Conservation (phyloP, 768 basidiomycete genomes). For the Obba rivulosa region DNA sequence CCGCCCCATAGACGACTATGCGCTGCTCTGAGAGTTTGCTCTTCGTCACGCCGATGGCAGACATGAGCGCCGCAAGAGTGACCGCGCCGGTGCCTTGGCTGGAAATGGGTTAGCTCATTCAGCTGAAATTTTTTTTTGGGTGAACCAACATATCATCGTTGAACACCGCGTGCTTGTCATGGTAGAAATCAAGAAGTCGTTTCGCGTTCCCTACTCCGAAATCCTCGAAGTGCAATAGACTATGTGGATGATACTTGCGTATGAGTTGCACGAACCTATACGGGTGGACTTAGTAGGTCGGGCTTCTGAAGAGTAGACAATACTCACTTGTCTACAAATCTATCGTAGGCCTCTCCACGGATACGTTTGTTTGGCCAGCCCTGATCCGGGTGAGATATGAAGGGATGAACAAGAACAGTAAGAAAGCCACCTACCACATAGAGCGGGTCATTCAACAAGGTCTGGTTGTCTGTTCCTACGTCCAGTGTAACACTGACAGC, state of each 20-base stretch:
- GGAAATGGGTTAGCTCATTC: neutral
- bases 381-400: slow-evolving; percentile 28
- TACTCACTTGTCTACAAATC: slow-evolving; percentile 67
- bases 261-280: slow-evolving; percentile 71
- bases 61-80: slow-evolving; percentile 62
- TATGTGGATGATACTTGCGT: slow-evolving; percentile 60
- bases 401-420: neutral
- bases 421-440: slow-evolving; percentile 58
- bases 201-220: slow-evolving; percentile 79
- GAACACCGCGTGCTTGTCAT: slow-evolving; percentile 61
- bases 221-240: slow-evolving; percentile 80
- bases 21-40: slow-evolving; percentile 66
- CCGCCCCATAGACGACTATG: slow-evolving; percentile 75
- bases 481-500: slow-evolving; percentile 61
- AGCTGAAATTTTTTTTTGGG: neutral
- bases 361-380: slow-evolving; percentile 71
- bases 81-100: slow-evolving; percentile 79
- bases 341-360: slow-evolving; percentile 68
- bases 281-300: neutral
- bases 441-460: slow-evolving; percentile 54
- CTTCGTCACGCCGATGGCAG: slow-evolving; percentile 64
- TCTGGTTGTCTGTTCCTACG: slow-evolving; percentile 71
- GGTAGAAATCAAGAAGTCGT: slow-evolving; percentile 56
- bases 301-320: neutral
- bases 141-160: slow-evolving; percentile 75